These are phyloP conservation scores for Mitosporidium daphniae DNA, from an alignment of 371 early-diverging fungal genomes.

Conservation along the genomic window DNA sequence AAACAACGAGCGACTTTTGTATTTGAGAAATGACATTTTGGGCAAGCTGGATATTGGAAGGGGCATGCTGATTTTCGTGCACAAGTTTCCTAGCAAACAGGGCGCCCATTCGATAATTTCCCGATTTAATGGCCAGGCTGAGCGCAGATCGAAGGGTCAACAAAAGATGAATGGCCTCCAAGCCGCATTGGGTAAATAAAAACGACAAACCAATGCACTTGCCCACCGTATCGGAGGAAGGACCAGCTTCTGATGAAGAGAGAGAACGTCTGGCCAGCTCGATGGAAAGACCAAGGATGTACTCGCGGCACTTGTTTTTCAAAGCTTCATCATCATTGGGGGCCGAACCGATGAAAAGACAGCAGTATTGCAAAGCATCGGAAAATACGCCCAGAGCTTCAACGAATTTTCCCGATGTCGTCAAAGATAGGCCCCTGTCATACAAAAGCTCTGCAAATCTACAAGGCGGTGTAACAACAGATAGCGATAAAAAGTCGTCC, in stretches of 20 bases:
- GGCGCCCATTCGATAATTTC: slow-evolving; percentile 33
- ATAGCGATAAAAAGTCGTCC: slow-evolving; percentile 14
- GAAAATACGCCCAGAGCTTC: slow-evolving; percentile 31
- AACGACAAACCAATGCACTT: slow-evolving; percentile 37
- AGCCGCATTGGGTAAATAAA: slow-evolving; percentile 56
- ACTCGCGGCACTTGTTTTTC: slow-evolving; percentile 41
- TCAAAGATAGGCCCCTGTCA: slow-evolving; percentile 34
- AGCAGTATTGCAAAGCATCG: slow-evolving; percentile 24
- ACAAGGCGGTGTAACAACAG: slow-evolving; percentile 14
- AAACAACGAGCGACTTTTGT: no score
- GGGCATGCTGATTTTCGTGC: slow-evolving; percentile 33
- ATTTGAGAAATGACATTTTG: slow-evolving; percentile 23
- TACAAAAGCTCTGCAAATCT: slow-evolving; percentile 14
- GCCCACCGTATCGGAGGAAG: slow-evolving; percentile 14
- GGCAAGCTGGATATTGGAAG: no score
- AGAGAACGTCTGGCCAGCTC: slow-evolving; percentile 39
- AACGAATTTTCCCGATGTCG: slow-evolving; percentile 21
- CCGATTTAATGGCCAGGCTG: slow-evolving; percentile 27
- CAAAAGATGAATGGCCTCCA: slow-evolving; percentile 44
- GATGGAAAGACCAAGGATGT: slow-evolving; percentile 39
- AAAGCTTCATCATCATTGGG: slow-evolving; percentile 29
- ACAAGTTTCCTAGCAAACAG: slow-evolving; percentile 43
- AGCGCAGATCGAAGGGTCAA: slow-evolving; percentile 40
- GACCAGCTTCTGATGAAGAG: slow-evolving; percentile 11
- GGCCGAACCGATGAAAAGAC: slow-evolving; percentile 16